Conservation (phyloP, 441 rosid species). For the Euphorbia schlechtendalii region DNA sequence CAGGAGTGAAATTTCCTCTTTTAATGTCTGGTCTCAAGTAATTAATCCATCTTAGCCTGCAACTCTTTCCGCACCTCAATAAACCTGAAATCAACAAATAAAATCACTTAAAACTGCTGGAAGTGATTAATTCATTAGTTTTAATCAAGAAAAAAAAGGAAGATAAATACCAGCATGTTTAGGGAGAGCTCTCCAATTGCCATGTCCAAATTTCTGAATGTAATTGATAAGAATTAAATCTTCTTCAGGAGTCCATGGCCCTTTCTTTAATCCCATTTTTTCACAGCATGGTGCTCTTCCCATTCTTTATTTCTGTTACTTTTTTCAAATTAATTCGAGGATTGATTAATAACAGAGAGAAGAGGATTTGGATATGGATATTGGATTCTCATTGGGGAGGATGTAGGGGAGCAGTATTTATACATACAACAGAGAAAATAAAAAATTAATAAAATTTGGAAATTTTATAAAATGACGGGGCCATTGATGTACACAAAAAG, state of each 20-base stretch:
- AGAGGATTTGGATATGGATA: too few species aligned
- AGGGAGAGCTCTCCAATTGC: conserved; percentile 40
- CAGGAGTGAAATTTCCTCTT: conserved; percentile 64
- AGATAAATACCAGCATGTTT: conserved; percentile 22
- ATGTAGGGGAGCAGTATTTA: neutral
- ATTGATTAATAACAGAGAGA: too few species aligned
- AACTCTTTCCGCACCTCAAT: conserved; percentile 83
- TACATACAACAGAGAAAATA: neutral
- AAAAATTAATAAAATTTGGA: neutral
- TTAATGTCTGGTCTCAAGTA: conserved; percentile 70
- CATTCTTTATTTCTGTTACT: conserved; percentile 20
- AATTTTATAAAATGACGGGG: too few species aligned
- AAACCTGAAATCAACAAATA: conserved; percentile 54
- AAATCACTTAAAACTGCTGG: too few species aligned
- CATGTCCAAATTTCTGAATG: conserved; percentile 33
- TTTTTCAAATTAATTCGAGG: neutral
- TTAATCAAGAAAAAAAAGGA: too few species aligned
- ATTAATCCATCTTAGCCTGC: conserved; percentile 88
- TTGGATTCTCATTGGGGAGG: neutral
- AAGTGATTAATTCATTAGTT: too few species aligned
- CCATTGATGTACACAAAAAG: neutral
- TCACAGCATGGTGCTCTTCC: conserved; percentile 37
- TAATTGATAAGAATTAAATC: conserved; percentile 30
- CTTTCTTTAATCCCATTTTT: conserved; percentile 29
- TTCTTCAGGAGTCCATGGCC: conserved; percentile 41